These are phyloP conservation scores for Calophaca sinica DNA, from an alignment of 306 rosid genomes.

Conservation along the genomic window DNA sequence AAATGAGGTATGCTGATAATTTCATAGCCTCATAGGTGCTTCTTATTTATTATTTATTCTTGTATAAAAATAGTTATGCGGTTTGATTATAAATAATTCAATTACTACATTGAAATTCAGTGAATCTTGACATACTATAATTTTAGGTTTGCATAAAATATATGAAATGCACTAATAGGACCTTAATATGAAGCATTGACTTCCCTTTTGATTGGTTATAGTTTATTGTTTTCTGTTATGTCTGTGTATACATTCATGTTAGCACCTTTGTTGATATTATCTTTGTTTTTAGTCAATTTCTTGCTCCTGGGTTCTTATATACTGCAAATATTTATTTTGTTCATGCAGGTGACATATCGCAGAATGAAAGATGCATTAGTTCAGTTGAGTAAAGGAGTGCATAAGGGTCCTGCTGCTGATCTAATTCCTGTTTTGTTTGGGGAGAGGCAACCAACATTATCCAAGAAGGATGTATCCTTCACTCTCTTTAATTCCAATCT, in stretches of 20 bases:
- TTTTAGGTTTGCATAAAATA: conserved; percentile 32
- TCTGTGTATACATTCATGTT: background rate
- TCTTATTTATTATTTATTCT: background rate
- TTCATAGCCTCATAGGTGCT: conserved; percentile 1
- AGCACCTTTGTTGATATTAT: conserved; percentile 10
- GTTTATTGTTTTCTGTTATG: conserved; percentile 15
- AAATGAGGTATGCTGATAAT: conserved; percentile 73
- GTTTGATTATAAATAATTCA: conserved; percentile 28
- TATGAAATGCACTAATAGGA: conserved; percentile 31
- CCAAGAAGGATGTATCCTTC: conserved; percentile 80
- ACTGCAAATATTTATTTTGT: conserved; percentile 42
- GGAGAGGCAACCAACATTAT: conserved; percentile 79
- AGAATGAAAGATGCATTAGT: conserved; percentile 95
- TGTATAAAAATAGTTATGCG: conserved; percentile 2
- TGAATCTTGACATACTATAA: conserved; percentile 27
- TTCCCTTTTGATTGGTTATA: conserved; percentile 38
- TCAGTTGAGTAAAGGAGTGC: conserved; percentile 95
- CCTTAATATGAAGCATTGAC: conserved; percentile 30
- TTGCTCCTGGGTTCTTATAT: conserved; percentile 32
- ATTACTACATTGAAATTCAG: background rate
- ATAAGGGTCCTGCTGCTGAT: conserved; percentile 94
- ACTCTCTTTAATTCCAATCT: conserved; percentile 75
- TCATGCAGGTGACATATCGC: conserved; percentile 82
- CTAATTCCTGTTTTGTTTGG: conserved; percentile 87
- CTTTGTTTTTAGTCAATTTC: conserved; percentile 29